Percentiles rank a stretch among this genome's conserved stretches.
These are phyloP conservation scores for Malus hybrid DNA, from an alignment of 331 rosid species.

Conservation along the genomic window DNA sequence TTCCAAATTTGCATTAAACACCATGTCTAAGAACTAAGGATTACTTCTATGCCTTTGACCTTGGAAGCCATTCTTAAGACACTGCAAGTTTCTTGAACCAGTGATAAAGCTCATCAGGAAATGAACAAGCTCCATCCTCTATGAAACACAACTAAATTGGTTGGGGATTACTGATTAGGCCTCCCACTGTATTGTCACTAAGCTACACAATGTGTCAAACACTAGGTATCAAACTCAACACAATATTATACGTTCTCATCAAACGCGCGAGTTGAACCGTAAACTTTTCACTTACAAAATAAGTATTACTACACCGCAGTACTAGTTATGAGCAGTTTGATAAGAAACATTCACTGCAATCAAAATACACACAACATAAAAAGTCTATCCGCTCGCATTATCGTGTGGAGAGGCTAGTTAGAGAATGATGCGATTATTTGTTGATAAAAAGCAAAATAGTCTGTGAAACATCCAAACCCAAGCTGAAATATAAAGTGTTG, in stretches of 20 bases:
- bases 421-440: neutral
- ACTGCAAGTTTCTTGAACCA: neutral
- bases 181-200: no score
- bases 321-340: neutral
- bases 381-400: neutral
- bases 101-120: neutral
- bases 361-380: neutral
- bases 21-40: no score
- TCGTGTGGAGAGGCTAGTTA: neutral
- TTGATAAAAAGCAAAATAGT: neutral
- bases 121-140: neutral
- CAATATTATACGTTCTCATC: no score
- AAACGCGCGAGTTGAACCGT: no score
- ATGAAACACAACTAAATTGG: neutral
- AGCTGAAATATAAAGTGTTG: neutral
- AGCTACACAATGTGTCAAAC: no score
- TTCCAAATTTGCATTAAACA: no score
- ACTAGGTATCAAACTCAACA: no score
- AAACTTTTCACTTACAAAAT: no score
- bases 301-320: no score
- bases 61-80: neutral
- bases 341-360: neutral
- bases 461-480: neutral
- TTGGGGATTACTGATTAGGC: no score
- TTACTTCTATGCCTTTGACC: no score